Evolutionary conservation across 306 rosid species (phyloP).

Genomic region (Medicago arabica): DNA sequence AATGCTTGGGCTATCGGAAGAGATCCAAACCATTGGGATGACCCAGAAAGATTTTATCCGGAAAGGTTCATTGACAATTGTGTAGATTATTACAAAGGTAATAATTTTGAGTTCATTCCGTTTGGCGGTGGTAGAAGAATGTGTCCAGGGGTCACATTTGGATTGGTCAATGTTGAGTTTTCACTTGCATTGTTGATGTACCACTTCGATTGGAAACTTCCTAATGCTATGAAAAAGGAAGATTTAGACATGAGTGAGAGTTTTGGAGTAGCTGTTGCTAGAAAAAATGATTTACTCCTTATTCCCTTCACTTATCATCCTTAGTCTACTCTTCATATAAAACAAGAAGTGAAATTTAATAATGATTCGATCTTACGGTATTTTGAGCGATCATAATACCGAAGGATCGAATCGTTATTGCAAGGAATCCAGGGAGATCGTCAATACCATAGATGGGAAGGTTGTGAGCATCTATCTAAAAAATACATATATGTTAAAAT

Average conservation of each 20-base stretch:
- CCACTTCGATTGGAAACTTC: constrained; percentile 47
- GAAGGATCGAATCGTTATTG: too few species aligned
- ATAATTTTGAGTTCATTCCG: constrained; percentile 39
- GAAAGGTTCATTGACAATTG: constrained; percentile 38
- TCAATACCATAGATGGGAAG: too few species aligned
- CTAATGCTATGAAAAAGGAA: constrained; percentile 11
- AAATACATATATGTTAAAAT: too few species aligned
- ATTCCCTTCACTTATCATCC: not conserved
- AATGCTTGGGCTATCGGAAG: constrained; percentile 52
- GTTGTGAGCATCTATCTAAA: too few species aligned
- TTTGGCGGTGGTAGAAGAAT: constrained; percentile 53
- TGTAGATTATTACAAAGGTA: constrained; percentile 26
- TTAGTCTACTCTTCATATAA: not conserved
- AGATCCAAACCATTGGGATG: constrained; percentile 42
- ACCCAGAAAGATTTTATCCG: constrained; percentile 36
- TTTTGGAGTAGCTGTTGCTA: not conserved
- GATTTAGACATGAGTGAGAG: not conserved
- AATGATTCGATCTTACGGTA: too few species aligned
- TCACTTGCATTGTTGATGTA: constrained; percentile 37
- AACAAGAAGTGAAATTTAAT: too few species aligned
- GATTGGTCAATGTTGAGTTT: constrained; percentile 24
- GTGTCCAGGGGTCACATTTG: constrained; percentile 29
- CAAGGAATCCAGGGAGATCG: too few species aligned
- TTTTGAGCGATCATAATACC: too few species aligned
- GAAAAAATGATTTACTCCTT: not conserved